Evolutionary conservation across 1,284 basidiomycete species (phyloP).

Genomic region (Stereum hirsutum): DNA sequence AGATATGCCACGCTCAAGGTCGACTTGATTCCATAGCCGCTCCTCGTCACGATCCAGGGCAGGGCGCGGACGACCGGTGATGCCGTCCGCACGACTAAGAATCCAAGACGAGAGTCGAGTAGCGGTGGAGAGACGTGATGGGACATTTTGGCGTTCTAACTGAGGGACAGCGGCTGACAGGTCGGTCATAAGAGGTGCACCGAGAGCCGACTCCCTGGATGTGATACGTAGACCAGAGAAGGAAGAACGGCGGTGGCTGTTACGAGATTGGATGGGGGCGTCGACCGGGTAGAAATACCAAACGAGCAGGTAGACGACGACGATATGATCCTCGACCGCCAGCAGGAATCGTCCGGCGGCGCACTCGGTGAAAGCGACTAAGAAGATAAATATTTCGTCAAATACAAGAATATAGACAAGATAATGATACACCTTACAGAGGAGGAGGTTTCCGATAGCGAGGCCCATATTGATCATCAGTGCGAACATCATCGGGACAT

Average conservation of each 20-base stretch:
- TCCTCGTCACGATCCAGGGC: conserved; percentile 11
- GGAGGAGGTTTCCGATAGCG: conserved; percentile 46
- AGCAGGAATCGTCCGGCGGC: conserved; percentile 63
- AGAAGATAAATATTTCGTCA: conserved; percentile 5
- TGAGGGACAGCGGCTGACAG: neutral
- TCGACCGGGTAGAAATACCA: conserved; percentile 32
- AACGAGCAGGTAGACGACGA: conserved; percentile 49
- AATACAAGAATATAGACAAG: conserved; percentile 1
- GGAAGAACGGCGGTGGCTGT: conserved; percentile 12
- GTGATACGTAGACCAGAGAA: conserved; percentile 20
- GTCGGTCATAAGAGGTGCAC: neutral
- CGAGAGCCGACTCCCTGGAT: conserved; percentile 2
- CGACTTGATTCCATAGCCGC: conserved; percentile 24
- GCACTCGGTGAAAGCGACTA: conserved; percentile 63
- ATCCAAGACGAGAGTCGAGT: conserved; percentile 15
- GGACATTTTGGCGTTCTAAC: neutral
- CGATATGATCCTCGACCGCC: conserved; percentile 54
- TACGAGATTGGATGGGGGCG: conserved; percentile 8
- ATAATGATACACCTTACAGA: conserved; percentile 28
- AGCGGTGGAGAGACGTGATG: conserved; percentile 4
- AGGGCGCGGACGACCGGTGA: conserved; percentile 9
- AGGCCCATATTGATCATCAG: conserved; percentile 43
- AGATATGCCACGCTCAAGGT: conserved; percentile 21
- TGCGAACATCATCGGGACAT: conserved; percentile 41
- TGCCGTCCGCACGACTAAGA: conserved; percentile 5